These are phyloP conservation scores for Arthroderma sp. DNA, from an alignment of 2,329 filamentous ascomycete genomes.

Conservation along the genomic window DNA sequence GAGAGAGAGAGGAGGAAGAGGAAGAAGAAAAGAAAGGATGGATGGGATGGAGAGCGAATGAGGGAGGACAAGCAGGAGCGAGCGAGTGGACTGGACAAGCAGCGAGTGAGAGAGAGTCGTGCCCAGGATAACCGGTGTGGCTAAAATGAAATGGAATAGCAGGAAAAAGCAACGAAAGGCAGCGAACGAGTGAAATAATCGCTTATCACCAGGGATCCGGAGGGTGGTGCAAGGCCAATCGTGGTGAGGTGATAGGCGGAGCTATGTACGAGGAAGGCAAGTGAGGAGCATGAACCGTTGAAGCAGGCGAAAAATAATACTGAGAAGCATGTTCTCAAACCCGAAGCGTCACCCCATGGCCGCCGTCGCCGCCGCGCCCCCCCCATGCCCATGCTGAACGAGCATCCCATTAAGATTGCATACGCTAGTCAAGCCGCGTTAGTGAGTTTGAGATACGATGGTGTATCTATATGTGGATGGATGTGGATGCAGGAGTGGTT, in stretches of 20 bases:
- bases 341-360: too few relatives aligned
- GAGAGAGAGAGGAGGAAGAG: slow-evolving; percentile 6
- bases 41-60: slow-evolving; percentile 1
- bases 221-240: background rate
- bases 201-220: background rate
- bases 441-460: background rate
- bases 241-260: too few relatives aligned
- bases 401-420: slow-evolving; percentile 2
- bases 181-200: background rate
- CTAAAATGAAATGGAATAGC: too few relatives aligned
- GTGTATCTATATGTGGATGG: too few relatives aligned
- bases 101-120: too few relatives aligned
- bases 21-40: slow-evolving; percentile 13
- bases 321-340: background rate
- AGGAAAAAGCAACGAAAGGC: background rate
- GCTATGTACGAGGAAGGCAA: too few relatives aligned
- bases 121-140: too few relatives aligned
- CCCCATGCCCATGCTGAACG: slow-evolving; percentile 3
- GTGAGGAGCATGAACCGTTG: slow-evolving; percentile 5
- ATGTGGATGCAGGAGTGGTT: background rate
- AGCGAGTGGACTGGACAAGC: too few relatives aligned
- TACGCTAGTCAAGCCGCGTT: slow-evolving; percentile 2
- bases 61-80: background rate
- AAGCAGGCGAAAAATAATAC: background rate
- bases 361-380: background rate